These are phyloP conservation scores for Thermothelomyces thermophilus DNA, from an alignment of 2,329 filamentous ascomycete species.

Conservation along the genomic window DNA sequence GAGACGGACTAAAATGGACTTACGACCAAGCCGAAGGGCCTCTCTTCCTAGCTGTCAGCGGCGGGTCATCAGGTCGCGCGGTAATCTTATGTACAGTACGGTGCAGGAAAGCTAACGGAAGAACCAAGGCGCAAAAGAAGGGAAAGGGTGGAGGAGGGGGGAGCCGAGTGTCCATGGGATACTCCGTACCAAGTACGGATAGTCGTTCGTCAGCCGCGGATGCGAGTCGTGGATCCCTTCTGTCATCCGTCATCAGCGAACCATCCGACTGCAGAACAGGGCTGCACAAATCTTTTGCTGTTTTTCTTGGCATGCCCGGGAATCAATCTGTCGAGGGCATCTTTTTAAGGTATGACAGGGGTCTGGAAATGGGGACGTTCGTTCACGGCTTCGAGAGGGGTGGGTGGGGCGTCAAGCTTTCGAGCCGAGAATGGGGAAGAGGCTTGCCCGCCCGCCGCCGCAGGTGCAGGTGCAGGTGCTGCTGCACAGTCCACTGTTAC, in stretches of 20 bases:
- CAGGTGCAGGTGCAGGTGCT: too few species aligned
- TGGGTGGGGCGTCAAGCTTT: conserved; percentile 1
- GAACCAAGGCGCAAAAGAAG: not conserved
- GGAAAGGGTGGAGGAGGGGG: too few species aligned
- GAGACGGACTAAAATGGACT: conserved; percentile 1
- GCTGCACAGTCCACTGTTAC: conserved; percentile 1
- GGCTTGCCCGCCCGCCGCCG: conserved; percentile 6
- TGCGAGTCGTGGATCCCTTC: conserved; percentile 8
- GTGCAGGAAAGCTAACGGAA: not conserved
- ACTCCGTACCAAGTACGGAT: too few species aligned
- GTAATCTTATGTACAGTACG: not conserved
- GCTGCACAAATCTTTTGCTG: not conserved
- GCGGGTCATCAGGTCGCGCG: not conserved
- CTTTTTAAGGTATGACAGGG: conserved; percentile 17
- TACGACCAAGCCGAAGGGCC: not conserved
- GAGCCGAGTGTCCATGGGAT: too few species aligned
- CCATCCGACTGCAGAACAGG: not conserved
- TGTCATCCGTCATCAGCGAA: conserved; percentile 7
- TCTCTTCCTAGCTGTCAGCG: not conserved
- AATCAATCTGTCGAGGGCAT: not conserved
- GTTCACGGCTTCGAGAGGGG: not conserved
- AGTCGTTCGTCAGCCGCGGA: conserved; percentile 1
- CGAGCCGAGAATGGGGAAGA: conserved; percentile 17
- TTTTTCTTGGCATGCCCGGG: conserved; percentile 4
- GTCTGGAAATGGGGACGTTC: not conserved